Evolutionary conservation across 441 rosid genomes (phyloP).

Genomic region (Adansonia grandidieri): DNA sequence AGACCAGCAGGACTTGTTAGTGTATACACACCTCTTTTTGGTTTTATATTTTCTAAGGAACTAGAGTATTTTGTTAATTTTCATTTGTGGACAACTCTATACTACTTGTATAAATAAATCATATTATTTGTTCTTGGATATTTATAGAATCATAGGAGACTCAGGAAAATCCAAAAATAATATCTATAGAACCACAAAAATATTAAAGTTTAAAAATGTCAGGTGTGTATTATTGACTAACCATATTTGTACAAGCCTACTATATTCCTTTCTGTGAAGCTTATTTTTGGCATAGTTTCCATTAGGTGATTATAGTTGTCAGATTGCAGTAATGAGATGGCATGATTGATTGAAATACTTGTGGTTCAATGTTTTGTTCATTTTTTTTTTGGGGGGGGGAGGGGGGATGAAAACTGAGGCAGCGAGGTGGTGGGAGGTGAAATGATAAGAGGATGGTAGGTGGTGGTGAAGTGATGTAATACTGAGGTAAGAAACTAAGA

Average conservation of each 20-base stretch:
- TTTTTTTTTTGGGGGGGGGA: no score
- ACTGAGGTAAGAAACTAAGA: neutral
- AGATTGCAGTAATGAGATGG: neutral
- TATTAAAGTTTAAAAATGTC: neutral
- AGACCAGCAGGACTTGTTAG: neutral
- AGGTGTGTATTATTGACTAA: neutral
- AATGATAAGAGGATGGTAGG: neutral
- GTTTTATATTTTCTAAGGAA: neutral
- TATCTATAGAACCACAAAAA: neutral
- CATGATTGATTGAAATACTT: neutral
- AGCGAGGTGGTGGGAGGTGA: neutral
- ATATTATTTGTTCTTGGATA: neutral
- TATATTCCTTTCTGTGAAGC: neutral
- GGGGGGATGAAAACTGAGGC: neutral
- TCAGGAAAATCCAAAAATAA: neutral
- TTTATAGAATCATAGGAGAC: neutral
- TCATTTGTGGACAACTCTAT: neutral
- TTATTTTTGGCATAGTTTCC: neutral
- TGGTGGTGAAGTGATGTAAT: neutral
- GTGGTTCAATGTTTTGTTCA: neutral
- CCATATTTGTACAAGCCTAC: neutral
- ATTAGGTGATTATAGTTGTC: neutral
- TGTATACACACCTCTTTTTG: neutral
- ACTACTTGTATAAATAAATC: neutral
- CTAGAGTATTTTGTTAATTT: neutral